Base-by-base conservation (phyloP, 495 filamentous ascomycete species). In the Apodospora peruviana region DNA sequence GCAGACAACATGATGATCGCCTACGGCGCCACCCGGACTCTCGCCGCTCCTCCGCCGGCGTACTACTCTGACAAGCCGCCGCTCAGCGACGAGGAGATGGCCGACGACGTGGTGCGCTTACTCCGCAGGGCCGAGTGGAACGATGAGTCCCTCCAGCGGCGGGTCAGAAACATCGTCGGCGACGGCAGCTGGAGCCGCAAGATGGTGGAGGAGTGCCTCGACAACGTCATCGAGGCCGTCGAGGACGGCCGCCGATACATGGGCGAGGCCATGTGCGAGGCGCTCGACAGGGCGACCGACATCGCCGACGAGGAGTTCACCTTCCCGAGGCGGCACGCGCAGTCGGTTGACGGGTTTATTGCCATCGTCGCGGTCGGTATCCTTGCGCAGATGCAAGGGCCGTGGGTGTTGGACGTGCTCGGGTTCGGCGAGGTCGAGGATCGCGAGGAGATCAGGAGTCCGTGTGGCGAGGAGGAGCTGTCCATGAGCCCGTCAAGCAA, bases 361-460 rank as follows among this genome's bases (percentile, higher is more conserved):
- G 53, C 53, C 45, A 50, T 56, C 29, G 57, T 53, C 5, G 52
- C 57, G 34, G 50, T 44, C 5, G 57, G 57, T 2, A 24, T 56
- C 2, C 44, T 59, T 5, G 53, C 46, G 20, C 40, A 50, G 40
- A 52, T 59, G 50, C 49, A 45, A 34, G 57, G 57, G 2, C 43
- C 52, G 12, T 59, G 57, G 57, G 50, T 56, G 23, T 40, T 59
- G 43, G 52, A 53, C 40, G n/a, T 56, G 43, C 44, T 59, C 12
- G 57, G 57, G 19, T 59, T 59, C 36, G 53, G 57, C 2, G 50
- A 53, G 46, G 46, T 51, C 17, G 10, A 29, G 5, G 44, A 41
- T 3, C 39, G 38, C 19, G 21, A 40, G 21, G 41, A 40, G 17
- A 5, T 34, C 4, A 10, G n/a, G 42, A 20, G 7, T 3, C 7